Conservation (phyloP, 2,329 filamentous ascomycete genomes). For the Penicillium expansum region DNA sequence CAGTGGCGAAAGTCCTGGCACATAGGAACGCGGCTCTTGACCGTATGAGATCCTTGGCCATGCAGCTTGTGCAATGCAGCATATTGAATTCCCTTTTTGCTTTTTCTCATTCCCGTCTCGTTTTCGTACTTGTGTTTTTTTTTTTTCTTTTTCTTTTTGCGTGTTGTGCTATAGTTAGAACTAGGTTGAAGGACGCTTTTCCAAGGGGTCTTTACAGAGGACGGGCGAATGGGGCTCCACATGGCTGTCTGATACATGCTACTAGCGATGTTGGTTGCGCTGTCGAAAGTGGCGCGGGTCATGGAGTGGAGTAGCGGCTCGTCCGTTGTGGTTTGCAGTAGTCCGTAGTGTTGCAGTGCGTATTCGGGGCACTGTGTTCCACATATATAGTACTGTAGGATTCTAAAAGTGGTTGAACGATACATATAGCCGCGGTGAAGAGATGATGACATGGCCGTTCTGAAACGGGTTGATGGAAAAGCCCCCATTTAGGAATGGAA, state of each 20-base stretch:
- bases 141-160: no score
- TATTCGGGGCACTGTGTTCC: not conserved
- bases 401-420: not conserved
- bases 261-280: not conserved
- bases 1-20: not conserved
- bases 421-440: slow-evolving; percentile 1
- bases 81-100: not conserved
- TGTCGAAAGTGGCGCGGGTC: not conserved
- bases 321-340: not conserved
- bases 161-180: slow-evolving; percentile 2
- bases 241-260: not conserved
- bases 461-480: slow-evolving; percentile 9
- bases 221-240: not conserved
- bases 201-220: not conserved
- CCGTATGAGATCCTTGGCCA: not conserved
- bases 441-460: slow-evolving; percentile 8
- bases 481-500: slow-evolving; percentile 9
- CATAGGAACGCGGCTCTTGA: not conserved
- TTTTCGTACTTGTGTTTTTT: not conserved
- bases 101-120: not conserved
- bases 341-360: not conserved
- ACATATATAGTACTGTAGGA: not conserved
- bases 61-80: not conserved
- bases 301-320: not conserved
- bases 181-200: not conserved